These are phyloP conservation scores for Cytospora chrysosperma DNA, from an alignment of 2,329 filamentous ascomycete genomes.

Conservation along the genomic window DNA sequence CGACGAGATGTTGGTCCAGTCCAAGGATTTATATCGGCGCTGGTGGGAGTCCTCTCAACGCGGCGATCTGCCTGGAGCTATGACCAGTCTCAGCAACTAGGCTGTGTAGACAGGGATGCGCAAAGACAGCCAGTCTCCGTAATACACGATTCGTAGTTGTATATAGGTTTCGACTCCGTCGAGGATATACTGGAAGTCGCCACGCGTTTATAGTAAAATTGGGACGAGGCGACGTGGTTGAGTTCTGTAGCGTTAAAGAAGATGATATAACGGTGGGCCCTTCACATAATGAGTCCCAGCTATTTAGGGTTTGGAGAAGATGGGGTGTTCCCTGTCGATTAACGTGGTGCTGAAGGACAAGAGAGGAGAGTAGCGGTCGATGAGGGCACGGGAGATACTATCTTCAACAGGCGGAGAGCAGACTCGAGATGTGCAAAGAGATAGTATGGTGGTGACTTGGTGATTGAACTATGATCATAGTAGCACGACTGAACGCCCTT, in stretches of 20 bases:
- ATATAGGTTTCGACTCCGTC: background rate
- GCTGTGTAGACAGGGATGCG: background rate
- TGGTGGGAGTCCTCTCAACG: background rate
- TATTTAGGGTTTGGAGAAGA: background rate
- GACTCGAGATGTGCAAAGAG: background rate
- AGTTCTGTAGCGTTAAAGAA: background rate
- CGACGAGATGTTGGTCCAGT: background rate
- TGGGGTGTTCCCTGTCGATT: background rate
- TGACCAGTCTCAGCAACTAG: background rate
- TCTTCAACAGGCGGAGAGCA: background rate
- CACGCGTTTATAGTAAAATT: background rate
- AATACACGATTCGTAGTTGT: background rate
- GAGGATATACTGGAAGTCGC: background rate
- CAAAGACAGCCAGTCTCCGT: background rate
- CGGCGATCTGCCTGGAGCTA: background rate
- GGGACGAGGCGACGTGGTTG: background rate
- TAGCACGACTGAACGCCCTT: constrained; percentile 1
- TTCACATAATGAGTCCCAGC: constrained; percentile 8
- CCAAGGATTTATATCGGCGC: background rate
- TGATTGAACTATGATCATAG: constrained; percentile 1
- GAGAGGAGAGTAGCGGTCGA: background rate
- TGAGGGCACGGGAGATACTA: background rate
- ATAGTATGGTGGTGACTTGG: background rate
- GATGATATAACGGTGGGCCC: background rate
- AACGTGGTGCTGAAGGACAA: background rate